A percentile compares a stretch with the other conserved stretches of the same genome.
These are phyloP conservation scores for Paramecium tetraurelia DNA, from an alignment of 73 alveolate genomes.

Conservation along the genomic window DNA sequence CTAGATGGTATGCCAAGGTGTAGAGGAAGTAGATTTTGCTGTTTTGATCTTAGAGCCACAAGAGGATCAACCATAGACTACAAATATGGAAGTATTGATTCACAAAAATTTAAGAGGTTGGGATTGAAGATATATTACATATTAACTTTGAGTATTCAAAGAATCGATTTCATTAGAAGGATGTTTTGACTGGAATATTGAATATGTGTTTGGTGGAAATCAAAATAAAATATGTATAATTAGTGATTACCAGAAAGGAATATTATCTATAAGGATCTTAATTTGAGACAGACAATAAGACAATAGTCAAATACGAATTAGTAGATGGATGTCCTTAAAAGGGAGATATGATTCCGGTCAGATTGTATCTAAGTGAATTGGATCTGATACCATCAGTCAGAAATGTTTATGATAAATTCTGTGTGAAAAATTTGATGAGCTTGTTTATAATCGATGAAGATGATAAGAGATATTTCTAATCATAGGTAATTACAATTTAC, in stretches of 20 bases:
- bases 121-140: constrained; percentile 75
- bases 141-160: constrained; percentile 97
- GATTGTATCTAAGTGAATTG: constrained; percentile 94
- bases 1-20: constrained; percentile 9
- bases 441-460: constrained; percentile 97
- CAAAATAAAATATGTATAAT: constrained; percentile 99
- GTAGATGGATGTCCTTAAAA: constrained; percentile 98
- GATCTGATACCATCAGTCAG: constrained; percentile 99
- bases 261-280: constrained; percentile 55
- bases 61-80: neutral
- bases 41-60: constrained; percentile 29
- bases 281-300: constrained; percentile 80
- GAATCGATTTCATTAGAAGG: constrained; percentile 94
- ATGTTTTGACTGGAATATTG: constrained; percentile 94
- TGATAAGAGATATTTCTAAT: constrained; percentile 83
- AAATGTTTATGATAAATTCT: constrained; percentile 82
- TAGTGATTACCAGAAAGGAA: constrained; percentile 94
- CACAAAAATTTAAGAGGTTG: neutral
- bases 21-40: constrained; percentile 32
- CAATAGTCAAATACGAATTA: constrained; percentile 94
- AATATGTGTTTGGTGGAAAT: constrained; percentile 96
- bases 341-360: constrained; percentile 97
- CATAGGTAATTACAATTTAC: constrained; percentile 51
- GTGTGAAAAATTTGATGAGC: constrained; percentile 91
- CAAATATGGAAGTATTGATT: constrained; percentile 18